phyloP scores from a whole-genome alignment of 2,329 filamentous ascomycete species.

The Fusarium kyushuense region DNA sequence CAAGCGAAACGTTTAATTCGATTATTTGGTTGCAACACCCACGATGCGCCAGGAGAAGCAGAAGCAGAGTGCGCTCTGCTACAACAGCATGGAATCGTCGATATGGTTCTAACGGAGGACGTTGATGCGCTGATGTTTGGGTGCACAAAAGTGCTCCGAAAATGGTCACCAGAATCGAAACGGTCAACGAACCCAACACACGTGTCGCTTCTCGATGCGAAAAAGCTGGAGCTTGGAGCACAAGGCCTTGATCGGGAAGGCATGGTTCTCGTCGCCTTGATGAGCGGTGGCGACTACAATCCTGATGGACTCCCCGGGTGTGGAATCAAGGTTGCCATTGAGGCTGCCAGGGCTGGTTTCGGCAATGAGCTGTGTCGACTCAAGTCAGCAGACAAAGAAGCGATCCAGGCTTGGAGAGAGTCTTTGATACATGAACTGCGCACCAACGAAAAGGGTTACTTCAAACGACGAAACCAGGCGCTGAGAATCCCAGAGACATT shows the following conservation, averaged over 20 bases:
- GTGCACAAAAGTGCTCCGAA: slow-evolving; percentile 80
- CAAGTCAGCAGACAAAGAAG: slow-evolving; percentile 68
- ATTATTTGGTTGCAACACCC: slow-evolving; percentile 84
- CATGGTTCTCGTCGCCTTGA: slow-evolving; percentile 92
- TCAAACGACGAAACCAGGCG: slow-evolving; percentile 79
- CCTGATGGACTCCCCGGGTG: slow-evolving; percentile 89
- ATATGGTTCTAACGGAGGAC: slow-evolving; percentile 95
- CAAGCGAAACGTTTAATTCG: slow-evolving; percentile 86
- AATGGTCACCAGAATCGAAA: slow-evolving; percentile 81
- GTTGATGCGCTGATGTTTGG: slow-evolving; percentile 99
- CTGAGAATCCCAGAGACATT: slow-evolving; percentile 84
- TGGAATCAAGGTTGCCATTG: slow-evolving; percentile 87
- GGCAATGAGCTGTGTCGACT: slow-evolving; percentile 79
- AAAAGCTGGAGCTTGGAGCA: slow-evolving; percentile 61
- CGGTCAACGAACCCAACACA: slow-evolving; percentile 82
- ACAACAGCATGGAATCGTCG: slow-evolving; percentile 84
- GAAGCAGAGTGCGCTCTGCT: slow-evolving; percentile 95
- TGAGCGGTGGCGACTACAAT: slow-evolving; percentile 95
- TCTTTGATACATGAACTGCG: slow-evolving; percentile 79
- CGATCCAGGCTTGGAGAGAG: slow-evolving; percentile 77
- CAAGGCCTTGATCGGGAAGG: slow-evolving; percentile 82
- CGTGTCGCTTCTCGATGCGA: slow-evolving; percentile 81
- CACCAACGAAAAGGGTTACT: slow-evolving; percentile 86
- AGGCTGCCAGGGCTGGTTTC: slow-evolving; percentile 90
- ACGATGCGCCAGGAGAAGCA: slow-evolving; percentile 92